These are phyloP conservation scores for Fragaria ananassa DNA, from an alignment of 306 rosid genomes.

Conservation along the genomic window DNA sequence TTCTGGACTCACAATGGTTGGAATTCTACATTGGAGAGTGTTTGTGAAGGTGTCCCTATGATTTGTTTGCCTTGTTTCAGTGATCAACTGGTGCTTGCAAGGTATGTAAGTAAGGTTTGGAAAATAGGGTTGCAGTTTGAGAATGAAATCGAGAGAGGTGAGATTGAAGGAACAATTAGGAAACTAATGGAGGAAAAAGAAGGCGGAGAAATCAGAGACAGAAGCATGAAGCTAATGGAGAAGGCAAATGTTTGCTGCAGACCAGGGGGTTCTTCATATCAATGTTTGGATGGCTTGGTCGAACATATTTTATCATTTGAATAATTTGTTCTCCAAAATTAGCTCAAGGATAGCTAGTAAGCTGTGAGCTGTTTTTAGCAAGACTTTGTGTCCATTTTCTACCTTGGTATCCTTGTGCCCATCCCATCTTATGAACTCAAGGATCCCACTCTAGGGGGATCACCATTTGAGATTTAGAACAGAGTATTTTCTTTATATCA, in stretches of 20 bases:
- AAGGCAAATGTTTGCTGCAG: neutral
- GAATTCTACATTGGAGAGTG: conserved; percentile 4
- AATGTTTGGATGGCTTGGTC: neutral
- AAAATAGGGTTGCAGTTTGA: neutral
- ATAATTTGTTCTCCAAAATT: neutral
- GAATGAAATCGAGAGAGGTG: neutral
- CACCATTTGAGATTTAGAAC: too few species aligned
- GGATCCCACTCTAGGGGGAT: too few species aligned
- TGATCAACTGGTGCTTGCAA: neutral
- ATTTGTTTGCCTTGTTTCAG: neutral
- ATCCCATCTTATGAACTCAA: too few species aligned
- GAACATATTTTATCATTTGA: neutral
- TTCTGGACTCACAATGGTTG: neutral
- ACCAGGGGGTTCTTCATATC: neutral
- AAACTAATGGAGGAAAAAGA: neutral
- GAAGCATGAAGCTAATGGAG: neutral
- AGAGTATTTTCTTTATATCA: too few species aligned
- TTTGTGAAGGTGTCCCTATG: neutral
- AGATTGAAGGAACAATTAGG: neutral
- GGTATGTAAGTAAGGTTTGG: neutral
- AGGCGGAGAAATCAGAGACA: too few species aligned
- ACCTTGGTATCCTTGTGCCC: too few species aligned
- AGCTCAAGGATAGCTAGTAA: neutral
- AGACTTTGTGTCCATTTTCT: too few species aligned
- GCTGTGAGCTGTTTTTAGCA: too few species aligned